Base-by-base conservation (phyloP, 768 basidiomycete species). In the Albatrellus ellisii region DNA sequence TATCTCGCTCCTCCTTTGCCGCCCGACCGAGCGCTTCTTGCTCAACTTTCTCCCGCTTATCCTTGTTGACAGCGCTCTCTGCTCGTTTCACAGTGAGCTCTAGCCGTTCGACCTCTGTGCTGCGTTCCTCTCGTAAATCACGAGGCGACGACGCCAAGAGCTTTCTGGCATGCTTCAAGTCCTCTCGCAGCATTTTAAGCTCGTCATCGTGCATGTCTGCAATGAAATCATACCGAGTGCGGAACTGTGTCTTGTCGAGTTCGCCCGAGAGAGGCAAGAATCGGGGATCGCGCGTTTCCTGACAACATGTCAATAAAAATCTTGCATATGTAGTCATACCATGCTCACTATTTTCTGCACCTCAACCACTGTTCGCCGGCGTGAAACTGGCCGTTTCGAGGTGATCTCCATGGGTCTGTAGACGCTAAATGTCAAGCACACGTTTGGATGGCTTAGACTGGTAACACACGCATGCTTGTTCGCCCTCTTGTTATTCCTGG, bases 231-330 rank as follows among this genome's bases (percentile, higher is more conserved):
- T 94, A 95, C 25, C 77, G 74, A 34, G 72, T 56, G 15, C 67
- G 72, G 57, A 87, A 91, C 26, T 74, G 73, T 35, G 75, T 60
- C 0, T 68, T 52, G 12, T 79, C 73, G 50, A 81, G 77, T 46
- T 74, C 66, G 11, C 89, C 89, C 11, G 81, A 67, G 7, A 82
- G 60, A 21, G 76, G 69, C 21, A 82, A 64, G 61, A 97, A 97
- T 36, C 91, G 75, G 1, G 92, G 91, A 61, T 97, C 91, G 24
- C 90, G 75, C 11, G 77, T 58, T 60, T 79, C 73, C 89, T 92
- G 49, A 3, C 18, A 7, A 6, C 10, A 24, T 18, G 14, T 10
- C 36, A 11, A 36, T 21, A 40, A 11, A 26, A 11, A 41, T n/a
- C 12, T 29, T 25, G 9, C 39, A 14, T 15, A 42, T 9, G 15